These are phyloP conservation scores for Cladochytrium replicatum DNA, from an alignment of 192 early-diverging fungal species.

Conservation along the genomic window DNA sequence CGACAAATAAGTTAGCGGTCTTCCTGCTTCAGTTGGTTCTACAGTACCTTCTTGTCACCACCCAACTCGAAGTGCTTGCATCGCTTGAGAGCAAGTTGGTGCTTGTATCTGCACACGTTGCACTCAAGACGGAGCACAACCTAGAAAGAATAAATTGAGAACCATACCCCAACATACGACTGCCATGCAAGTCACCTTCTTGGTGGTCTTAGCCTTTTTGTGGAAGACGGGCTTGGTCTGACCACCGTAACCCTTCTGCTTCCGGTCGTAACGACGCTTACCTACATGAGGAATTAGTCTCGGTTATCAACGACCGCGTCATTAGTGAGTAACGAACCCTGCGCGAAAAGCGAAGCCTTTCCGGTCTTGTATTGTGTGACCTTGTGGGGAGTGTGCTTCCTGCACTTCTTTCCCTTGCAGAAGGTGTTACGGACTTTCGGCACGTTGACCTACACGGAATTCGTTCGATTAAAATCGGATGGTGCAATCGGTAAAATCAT, in stretches of 20 bases:
- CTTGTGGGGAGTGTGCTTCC: conserved; percentile 99
- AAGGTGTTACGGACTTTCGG: conserved; percentile 99
- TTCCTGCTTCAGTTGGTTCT: not conserved
- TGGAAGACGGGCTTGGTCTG: conserved; percentile 99
- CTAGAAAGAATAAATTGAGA: conserved; percentile 1
- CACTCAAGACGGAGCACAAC: conserved; percentile 97
- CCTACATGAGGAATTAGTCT: conserved; percentile 16
- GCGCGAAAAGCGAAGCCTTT: conserved; percentile 97
- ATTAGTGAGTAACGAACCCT: conserved; percentile 59
- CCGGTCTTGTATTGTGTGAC: conserved; percentile 99
- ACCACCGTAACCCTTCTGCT: conserved; percentile 99
- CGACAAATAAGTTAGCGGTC: not conserved
- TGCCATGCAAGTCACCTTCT: conserved; percentile 55
- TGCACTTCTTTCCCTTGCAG: conserved; percentile 96
- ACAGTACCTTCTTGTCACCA: conserved; percentile 86
- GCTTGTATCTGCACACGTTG: conserved; percentile 97
- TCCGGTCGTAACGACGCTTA: conserved; percentile 93
- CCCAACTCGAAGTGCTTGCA: conserved; percentile 99
- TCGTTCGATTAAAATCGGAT: no score
- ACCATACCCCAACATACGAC: not conserved
- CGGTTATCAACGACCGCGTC: not conserved
- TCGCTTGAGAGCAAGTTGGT: conserved; percentile 93
- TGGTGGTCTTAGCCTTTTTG: conserved; percentile 99
- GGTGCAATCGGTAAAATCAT: no score
- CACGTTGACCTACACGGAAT: conserved; percentile 99